phyloP scores from a whole-genome alignment of 2,329 filamentous ascomycete genomes.

The Atkinsonella texensis region DNA sequence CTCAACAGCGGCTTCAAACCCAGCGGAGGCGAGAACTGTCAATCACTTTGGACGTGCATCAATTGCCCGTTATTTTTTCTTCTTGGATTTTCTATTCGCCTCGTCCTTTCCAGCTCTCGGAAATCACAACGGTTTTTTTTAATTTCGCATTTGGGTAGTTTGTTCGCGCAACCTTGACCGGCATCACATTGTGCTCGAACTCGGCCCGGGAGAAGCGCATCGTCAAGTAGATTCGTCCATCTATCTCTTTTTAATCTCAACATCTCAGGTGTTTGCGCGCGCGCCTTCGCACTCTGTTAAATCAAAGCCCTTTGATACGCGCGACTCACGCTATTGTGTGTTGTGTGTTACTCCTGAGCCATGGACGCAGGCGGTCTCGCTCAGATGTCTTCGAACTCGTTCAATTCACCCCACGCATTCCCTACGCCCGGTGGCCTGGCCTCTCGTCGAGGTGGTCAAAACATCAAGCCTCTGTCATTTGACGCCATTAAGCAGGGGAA shows the following conservation, averaged over 20 bases:
- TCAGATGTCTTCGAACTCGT: slow-evolving; percentile 94
- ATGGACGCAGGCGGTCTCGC: slow-evolving; percentile 98
- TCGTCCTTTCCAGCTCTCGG: slow-evolving; percentile 4
- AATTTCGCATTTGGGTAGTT: neutral
- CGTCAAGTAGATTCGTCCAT: neutral
- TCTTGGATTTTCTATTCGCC: slow-evolving; percentile 3
- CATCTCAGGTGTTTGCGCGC: neutral
- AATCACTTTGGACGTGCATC: slow-evolving; percentile 3
- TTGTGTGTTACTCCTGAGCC: slow-evolving; percentile 23
- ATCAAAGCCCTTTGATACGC: neutral
- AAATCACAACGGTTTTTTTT: neutral
- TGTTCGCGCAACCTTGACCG: neutral
- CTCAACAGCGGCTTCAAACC: neutral
- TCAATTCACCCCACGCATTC: slow-evolving; percentile 57
- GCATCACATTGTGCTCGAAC: neutral
- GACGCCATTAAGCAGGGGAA: slow-evolving; percentile 58
- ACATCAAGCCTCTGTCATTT: slow-evolving; percentile 82
- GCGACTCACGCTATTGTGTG: neutral
- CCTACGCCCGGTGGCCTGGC: slow-evolving; percentile 74
- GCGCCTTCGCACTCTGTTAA: neutral
- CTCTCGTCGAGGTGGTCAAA: slow-evolving; percentile 70
- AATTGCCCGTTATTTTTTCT: neutral
- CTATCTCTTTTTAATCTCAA: neutral
- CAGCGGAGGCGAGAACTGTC: neutral
- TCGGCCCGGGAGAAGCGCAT: neutral